A percentile compares a stretch with the other conserved stretches of the same genome.
Evolutionary conservation across 2,329 filamentous ascomycete genomes (phyloP).

Genomic region (Phialophora verrucosa): DNA sequence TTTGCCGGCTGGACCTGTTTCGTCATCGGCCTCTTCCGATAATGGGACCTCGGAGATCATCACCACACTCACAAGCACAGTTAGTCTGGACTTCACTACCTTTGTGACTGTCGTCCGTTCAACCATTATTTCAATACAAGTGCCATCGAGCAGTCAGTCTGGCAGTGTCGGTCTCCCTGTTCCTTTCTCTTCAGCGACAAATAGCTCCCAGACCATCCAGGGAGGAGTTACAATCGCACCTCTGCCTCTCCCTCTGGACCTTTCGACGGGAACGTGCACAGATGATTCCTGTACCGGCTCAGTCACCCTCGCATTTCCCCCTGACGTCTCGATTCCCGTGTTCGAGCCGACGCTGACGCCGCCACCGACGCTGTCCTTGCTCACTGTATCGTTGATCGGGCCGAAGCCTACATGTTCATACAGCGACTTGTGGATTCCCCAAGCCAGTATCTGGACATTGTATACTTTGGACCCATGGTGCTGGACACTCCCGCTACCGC

Average conservation of each 20-base stretch:
- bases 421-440: not conserved
- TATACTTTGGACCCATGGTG: constrained; percentile 14
- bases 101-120: constrained; percentile 23
- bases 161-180: not conserved
- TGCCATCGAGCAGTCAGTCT: constrained; percentile 4
- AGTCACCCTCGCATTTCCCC: not conserved
- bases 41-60: constrained; percentile 9
- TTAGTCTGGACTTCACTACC: constrained; percentile 14
- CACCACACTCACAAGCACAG: constrained; percentile 16
- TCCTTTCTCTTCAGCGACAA: not conserved
- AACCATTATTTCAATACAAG: constrained; percentile 16
- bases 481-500: not conserved
- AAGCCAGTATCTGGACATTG: not conserved
- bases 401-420: not conserved
- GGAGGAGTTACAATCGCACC: constrained; percentile 2
- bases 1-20: not conserved
- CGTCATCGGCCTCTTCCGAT: not conserved
- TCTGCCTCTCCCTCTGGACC: not conserved
- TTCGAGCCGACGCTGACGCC: not conserved
- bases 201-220: not conserved
- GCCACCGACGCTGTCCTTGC: not conserved
- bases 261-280: constrained; percentile 6
- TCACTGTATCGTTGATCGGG: constrained; percentile 1
- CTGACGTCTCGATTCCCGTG: not conserved
- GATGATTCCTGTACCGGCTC: constrained; percentile 3